phyloP scores from a whole-genome alignment of 176 grass and related monocot species.

The Ampelocalamus luodianensis region DNA sequence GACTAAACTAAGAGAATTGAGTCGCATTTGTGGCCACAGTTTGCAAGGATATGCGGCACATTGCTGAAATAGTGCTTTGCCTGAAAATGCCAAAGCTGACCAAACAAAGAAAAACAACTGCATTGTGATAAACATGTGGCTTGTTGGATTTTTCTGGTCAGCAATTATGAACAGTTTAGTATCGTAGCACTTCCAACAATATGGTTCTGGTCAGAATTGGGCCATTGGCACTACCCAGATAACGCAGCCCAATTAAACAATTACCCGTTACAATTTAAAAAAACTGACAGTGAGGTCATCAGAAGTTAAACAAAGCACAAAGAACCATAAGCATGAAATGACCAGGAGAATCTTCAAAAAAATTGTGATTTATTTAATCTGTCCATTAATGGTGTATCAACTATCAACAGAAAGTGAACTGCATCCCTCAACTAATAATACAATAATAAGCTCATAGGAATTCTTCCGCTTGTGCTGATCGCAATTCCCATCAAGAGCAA shows the following conservation, averaged over 20 bases:
- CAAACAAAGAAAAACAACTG: slow-evolving; percentile 24
- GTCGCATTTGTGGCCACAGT: neutral
- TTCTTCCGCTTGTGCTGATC: neutral
- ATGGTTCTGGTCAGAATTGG: slow-evolving; percentile 39
- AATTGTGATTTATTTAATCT: neutral
- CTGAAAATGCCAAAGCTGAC: slow-evolving; percentile 11
- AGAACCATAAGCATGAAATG: slow-evolving; percentile 1
- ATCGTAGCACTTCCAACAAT: slow-evolving; percentile 9
- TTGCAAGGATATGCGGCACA: neutral
- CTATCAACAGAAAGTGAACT: slow-evolving; percentile 23
- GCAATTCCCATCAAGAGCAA: slow-evolving; percentile 3
- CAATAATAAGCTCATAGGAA: neutral
- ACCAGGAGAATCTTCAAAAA: slow-evolving; percentile 37
- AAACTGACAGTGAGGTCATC: slow-evolving; percentile 20
- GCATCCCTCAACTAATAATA: slow-evolving; percentile 4
- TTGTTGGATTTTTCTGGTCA: slow-evolving; percentile 25
- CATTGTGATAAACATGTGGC: slow-evolving; percentile 53
- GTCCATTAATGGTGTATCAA: slow-evolving; percentile 27
- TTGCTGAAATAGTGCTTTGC: neutral
- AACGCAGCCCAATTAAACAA: slow-evolving; percentile 1
- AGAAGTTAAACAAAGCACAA: slow-evolving; percentile 24
- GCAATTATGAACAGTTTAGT: slow-evolving; percentile 30
- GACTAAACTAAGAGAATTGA: slow-evolving; percentile 1
- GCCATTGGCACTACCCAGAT: slow-evolving; percentile 21
- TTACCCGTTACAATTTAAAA: neutral